Evolutionary conservation across 2,329 filamentous ascomycete species (phyloP).

Genomic region (Zasmidium cellare): DNA sequence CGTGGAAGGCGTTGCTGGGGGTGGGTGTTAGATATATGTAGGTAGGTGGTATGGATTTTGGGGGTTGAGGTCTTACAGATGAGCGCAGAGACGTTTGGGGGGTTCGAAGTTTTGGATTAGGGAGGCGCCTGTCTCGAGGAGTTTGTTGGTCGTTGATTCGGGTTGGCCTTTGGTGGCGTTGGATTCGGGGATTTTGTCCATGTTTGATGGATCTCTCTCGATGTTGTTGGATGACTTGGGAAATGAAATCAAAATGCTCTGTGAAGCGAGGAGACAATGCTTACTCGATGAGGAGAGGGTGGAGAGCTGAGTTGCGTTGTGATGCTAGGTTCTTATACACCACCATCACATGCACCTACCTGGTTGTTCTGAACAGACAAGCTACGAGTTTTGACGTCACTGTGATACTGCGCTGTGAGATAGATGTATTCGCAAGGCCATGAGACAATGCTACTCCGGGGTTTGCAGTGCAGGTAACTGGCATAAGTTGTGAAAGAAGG

Average conservation of each 20-base stretch:
- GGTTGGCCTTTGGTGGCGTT: constrained; percentile 64
- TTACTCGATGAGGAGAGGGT: no score
- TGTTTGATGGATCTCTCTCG: no score
- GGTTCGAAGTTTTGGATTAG: constrained; percentile 68
- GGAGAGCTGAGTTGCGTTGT: no score
- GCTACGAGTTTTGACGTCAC: not conserved
- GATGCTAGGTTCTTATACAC: not conserved
- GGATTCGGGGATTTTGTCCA: constrained; percentile 52
- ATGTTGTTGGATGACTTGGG: not conserved
- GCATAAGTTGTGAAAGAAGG: no score
- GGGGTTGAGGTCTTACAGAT: constrained; percentile 48
- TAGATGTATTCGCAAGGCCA: no score
- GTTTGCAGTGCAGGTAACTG: no score
- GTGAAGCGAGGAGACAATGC: no score
- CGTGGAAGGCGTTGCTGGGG: constrained; percentile 72
- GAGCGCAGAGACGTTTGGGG: constrained; percentile 72
- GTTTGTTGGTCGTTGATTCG: constrained; percentile 56
- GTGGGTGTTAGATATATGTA: no score
- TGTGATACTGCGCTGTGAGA: no score
- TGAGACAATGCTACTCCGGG: no score
- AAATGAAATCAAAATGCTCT: no score
- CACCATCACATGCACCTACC: not conserved
- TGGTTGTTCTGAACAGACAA: not conserved
- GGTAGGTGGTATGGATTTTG: not conserved
- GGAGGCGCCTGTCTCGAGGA: constrained; percentile 63